Evolutionary conservation across 2,329 filamentous ascomycete species (phyloP).

Genomic region (Sphaerostilbella broomeana): DNA sequence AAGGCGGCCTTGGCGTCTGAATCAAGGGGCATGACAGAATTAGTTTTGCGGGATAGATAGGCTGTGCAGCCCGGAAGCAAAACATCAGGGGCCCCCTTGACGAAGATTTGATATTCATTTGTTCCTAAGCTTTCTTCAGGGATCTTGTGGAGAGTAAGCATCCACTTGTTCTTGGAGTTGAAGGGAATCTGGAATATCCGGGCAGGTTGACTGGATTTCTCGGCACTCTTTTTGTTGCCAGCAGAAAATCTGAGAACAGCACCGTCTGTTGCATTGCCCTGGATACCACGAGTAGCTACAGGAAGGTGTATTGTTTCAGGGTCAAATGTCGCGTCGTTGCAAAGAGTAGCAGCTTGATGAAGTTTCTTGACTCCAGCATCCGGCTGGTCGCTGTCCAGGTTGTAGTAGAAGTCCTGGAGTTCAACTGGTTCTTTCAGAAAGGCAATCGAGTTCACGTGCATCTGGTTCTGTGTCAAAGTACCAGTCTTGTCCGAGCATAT

Average conservation of each 20-base stretch:
- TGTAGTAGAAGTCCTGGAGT: slow-evolving; percentile 21
- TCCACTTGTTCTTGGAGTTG: slow-evolving; percentile 46
- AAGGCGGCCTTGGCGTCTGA: slow-evolving; percentile 27
- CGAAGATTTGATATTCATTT: slow-evolving; percentile 35
- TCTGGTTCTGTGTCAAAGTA: slow-evolving; percentile 38
- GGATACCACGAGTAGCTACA: slow-evolving; percentile 27
- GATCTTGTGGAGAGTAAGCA: slow-evolving; percentile 34
- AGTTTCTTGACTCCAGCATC: slow-evolving; percentile 19
- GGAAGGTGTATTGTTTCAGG: slow-evolving; percentile 30
- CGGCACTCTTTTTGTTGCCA: slow-evolving; percentile 16
- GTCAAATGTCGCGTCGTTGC: slow-evolving; percentile 39
- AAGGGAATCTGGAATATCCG: slow-evolving; percentile 39
- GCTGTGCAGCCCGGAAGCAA: slow-evolving; percentile 31
- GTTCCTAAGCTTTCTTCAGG: slow-evolving; percentile 19
- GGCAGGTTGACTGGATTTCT: slow-evolving; percentile 15
- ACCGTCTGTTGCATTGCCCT: slow-evolving; percentile 38
- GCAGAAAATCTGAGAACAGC: slow-evolving; percentile 36
- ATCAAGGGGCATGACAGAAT: slow-evolving; percentile 30
- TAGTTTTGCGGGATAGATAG: slow-evolving; percentile 28
- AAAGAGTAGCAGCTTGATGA: slow-evolving; percentile 28
- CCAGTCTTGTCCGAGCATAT: slow-evolving; percentile 39
- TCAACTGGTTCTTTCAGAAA: slow-evolving; percentile 30
- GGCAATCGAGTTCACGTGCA: slow-evolving; percentile 34
- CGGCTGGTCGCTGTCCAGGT: slow-evolving; percentile 13
- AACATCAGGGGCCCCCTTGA: slow-evolving; percentile 51